Evolutionary conservation across 371 early-diverging fungal species (phyloP).

Genomic region (Sporodiniella umbellata): DNA sequence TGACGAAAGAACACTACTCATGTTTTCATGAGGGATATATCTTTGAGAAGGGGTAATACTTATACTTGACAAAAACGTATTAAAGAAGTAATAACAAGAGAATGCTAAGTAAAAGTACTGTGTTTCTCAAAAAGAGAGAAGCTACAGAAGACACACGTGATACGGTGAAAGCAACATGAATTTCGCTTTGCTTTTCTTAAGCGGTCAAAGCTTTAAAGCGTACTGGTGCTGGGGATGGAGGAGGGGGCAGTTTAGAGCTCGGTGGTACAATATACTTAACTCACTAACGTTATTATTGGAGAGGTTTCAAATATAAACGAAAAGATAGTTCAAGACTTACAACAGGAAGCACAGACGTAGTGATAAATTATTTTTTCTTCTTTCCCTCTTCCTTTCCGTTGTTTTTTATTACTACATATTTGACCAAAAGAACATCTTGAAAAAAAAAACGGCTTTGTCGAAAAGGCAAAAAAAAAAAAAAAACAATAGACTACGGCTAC

Average conservation of each 20-base stretch:
- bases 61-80: neutral
- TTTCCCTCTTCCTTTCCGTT: neutral
- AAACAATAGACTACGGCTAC: no score
- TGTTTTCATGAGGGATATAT: neutral
- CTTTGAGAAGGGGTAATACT: neutral
- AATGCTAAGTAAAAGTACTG: neutral
- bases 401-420: neutral
- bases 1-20: neutral
- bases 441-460: no score
- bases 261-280: slow-evolving; percentile 12
- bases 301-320: slow-evolving; percentile 20
- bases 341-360: slow-evolving; percentile 12
- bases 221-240: neutral
- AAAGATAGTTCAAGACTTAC: slow-evolving; percentile 13
- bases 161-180: neutral
- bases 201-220: neutral
- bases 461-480: no score
- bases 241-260: slow-evolving; percentile 17
- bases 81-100: neutral
- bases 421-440: no score
- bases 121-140: neutral
- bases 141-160: neutral
- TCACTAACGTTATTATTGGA: slow-evolving; percentile 17
- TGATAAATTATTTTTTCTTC: neutral
- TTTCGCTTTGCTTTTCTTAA: neutral